These are phyloP conservation scores for Globisporangium mamillatum DNA, from an alignment of 352 stramenopile genomes.

Conservation along the genomic window DNA sequence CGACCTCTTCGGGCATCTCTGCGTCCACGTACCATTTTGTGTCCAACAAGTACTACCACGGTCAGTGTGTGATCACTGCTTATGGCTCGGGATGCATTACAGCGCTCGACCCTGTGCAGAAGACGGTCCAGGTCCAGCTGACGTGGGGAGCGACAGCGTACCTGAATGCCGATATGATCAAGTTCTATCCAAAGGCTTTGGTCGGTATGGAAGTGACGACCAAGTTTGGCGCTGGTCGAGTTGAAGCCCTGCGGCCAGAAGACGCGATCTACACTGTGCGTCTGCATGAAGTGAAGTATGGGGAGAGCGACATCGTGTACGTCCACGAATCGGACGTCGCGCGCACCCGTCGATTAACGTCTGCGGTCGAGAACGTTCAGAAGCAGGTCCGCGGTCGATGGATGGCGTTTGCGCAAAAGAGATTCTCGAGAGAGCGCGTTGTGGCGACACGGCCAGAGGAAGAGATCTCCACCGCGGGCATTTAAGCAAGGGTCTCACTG, in stretches of 20 bases:
- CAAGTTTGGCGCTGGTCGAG: conserved; percentile 67
- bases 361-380: conserved; percentile 50
- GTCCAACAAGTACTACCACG: conserved; percentile 68
- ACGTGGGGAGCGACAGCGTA: conserved; percentile 57
- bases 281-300: conserved; percentile 34
- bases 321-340: conserved; percentile 70
- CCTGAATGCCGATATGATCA: conserved; percentile 57
- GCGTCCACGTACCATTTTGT: conserved; percentile 52
- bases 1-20: conserved; percentile 49
- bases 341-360: conserved; percentile 35
- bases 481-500: conserved; percentile 24
- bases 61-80: conserved; percentile 71
- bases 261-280: conserved; percentile 82
- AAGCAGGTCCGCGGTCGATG: conserved; percentile 47
- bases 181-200: conserved; percentile 69
- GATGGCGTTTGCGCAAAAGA: conserved; percentile 37
- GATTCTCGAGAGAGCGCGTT: conserved; percentile 32
- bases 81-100: conserved; percentile 62
- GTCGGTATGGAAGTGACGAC: conserved; percentile 72
- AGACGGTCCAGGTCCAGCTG: conserved; percentile 60
- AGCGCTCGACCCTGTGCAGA: conserved; percentile 44
- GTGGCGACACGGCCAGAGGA: conserved; percentile 37
- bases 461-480: conserved; percentile 49
- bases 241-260: conserved; percentile 55
- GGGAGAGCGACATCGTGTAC: conserved; percentile 65